Conservation (phyloP, 306 rosid genomes). For the Castanea sativa region DNA sequence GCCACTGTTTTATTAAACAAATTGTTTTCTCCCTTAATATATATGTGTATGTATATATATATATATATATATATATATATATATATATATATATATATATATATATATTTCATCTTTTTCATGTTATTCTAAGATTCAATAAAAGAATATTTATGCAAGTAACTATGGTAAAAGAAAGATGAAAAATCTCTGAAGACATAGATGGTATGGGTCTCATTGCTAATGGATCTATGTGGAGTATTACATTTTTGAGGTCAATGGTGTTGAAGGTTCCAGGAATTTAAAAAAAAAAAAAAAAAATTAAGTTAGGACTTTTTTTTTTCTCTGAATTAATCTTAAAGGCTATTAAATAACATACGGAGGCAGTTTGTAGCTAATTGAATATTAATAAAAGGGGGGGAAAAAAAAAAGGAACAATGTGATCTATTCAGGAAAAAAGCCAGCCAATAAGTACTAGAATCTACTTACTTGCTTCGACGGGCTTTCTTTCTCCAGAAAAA, state of each 20-base stretch:
- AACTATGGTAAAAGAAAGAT: too few relatives aligned
- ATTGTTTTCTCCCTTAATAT: neutral
- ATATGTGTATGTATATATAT: too few relatives aligned
- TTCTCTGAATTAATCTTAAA: neutral
- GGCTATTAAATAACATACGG: neutral
- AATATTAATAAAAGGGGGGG: neutral
- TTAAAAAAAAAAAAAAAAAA: too few relatives aligned
- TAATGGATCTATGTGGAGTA: too few relatives aligned
- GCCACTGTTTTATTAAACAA: neutral
- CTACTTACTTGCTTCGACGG: slow-evolving; percentile 83
- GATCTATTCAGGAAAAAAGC: slow-evolving; percentile 1
- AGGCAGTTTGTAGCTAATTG: neutral
- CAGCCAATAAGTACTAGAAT: neutral
- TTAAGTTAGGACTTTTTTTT: neutral
- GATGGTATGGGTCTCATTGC: too few relatives aligned
- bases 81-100: too few relatives aligned
- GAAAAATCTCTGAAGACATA: too few relatives aligned
- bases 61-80: too few relatives aligned
- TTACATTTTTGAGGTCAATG: too few relatives aligned
- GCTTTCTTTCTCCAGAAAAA: slow-evolving; percentile 84
- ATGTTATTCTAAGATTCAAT: too few relatives aligned
- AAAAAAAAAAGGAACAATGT: neutral
- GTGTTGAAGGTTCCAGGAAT: too few relatives aligned
- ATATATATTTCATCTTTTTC: neutral
- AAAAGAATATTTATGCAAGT: too few relatives aligned